These are phyloP conservation scores for Hymenoscyphus fraxineus DNA, from an alignment of 2,329 filamentous ascomycete species.

Conservation along the genomic window DNA sequence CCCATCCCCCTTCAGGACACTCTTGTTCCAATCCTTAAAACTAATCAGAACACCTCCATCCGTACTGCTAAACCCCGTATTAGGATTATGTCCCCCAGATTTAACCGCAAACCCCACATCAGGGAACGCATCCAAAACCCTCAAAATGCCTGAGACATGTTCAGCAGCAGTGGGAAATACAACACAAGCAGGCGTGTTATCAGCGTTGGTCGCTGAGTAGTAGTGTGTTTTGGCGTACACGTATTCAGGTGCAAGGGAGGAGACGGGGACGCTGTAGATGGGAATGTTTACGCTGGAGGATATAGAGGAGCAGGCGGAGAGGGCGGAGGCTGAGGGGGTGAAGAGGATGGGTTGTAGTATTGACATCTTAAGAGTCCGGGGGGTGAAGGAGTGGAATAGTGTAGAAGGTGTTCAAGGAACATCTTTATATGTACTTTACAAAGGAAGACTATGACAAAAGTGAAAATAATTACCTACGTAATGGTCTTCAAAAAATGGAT, in stretches of 20 bases:
- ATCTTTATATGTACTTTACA: too few relatives aligned
- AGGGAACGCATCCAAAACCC: slow-evolving; percentile 31
- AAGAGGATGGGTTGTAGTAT: background rate
- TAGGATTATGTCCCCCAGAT: slow-evolving; percentile 42
- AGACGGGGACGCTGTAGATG: background rate
- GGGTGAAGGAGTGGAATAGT: too few relatives aligned
- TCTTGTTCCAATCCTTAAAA: slow-evolving; percentile 33
- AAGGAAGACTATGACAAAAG: too few relatives aligned
- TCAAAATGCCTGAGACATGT: slow-evolving; percentile 36
- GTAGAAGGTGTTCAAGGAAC: too few relatives aligned
- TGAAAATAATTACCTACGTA: too few relatives aligned
- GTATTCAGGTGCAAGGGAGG: slow-evolving; percentile 12
- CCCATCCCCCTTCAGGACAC: slow-evolving; percentile 28
- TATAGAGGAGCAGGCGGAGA: background rate
- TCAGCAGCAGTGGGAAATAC: slow-evolving; percentile 35
- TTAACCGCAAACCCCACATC: slow-evolving; percentile 40
- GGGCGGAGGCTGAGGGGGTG: background rate
- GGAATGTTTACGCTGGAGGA: background rate
- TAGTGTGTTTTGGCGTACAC: slow-evolving; percentile 29
- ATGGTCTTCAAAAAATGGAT: background rate
- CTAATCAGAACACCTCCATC: slow-evolving; percentile 37
- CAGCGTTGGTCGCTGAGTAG: slow-evolving; percentile 36
- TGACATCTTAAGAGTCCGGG: background rate
- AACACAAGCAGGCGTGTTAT: slow-evolving; percentile 37
- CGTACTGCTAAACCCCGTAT: slow-evolving; percentile 37